Evolutionary conservation across 1,139 yeast species (phyloP), one percentile per base, ranked within the genome.

Genomic region (Diutina neorugosa): DNA sequence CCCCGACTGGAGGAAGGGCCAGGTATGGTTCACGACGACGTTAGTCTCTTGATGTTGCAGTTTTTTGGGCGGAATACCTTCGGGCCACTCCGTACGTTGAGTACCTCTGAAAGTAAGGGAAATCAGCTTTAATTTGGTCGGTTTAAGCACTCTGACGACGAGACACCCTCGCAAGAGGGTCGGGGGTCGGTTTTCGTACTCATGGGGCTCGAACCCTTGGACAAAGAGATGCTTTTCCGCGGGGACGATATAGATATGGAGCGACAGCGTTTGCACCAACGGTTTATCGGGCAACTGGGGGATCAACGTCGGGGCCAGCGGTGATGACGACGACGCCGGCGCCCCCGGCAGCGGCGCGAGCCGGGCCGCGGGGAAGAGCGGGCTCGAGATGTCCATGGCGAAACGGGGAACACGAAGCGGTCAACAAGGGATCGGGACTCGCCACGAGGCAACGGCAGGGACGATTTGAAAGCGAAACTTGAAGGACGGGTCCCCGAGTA

Each of bases 1-100:
- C n/a, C 68, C 67, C 57, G 57, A 54, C 58, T 80, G 78, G 70
- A 82, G 93, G 65, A 93, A 90, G 1, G 96, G 95, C 98, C 98
- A 93, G 4, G 88, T 82, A 63, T 93, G 98, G 54, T 80, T 78
- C 41, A 88, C 76, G 14, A 91, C 65, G 55, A 81, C 86, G 57
- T 78, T 80, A 25, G 76, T 65, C 62, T 93, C 98, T 31, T 67
- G 65, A 57, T 80, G 82, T 23, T 81, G 84, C 25, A 73, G 72
- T 61, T 82, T 81, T 63, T 86, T 88, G 0, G 98, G 97, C 0
- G 98, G 98, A 27, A 91, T 90, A 1, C 97, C 98, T 62, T 94
- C 98, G 2, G 98, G 98, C 98, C 98, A 93, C 58, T 93, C 97
- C 0, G 98, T 93, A 57, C 87, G 73, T 49, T 88, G 80, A 1